These are phyloP conservation scores for Henckelia pumila DNA, from an alignment of 257 asterid genomes.

Conservation along the genomic window DNA sequence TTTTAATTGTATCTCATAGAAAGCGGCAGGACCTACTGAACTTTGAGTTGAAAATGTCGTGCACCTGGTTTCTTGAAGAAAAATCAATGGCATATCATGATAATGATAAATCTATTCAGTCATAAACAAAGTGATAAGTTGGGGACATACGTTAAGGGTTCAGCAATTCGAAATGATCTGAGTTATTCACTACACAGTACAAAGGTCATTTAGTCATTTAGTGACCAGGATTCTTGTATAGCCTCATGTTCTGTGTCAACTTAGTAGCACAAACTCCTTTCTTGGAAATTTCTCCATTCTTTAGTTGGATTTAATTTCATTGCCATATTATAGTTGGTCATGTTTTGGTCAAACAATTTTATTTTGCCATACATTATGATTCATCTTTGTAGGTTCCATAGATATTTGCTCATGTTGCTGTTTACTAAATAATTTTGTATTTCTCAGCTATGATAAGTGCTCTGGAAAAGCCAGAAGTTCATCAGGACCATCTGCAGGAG, in stretches of 20 bases:
- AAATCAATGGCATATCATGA: too few species aligned
- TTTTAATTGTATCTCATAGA: too few species aligned
- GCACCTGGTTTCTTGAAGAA: too few species aligned
- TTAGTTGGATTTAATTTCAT: not conserved
- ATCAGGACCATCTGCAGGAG: conserved; percentile 47
- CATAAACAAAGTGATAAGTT: too few species aligned
- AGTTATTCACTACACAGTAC: too few species aligned
- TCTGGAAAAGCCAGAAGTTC: conserved; percentile 47
- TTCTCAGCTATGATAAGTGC: conserved; percentile 67
- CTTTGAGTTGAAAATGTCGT: too few species aligned
- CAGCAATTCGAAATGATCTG: too few species aligned
- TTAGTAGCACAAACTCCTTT: not conserved
- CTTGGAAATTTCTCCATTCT: not conserved
- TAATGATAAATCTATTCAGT: too few species aligned
- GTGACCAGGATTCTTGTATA: too few species aligned
- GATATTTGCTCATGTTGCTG: conserved; percentile 6
- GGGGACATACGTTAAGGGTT: too few species aligned
- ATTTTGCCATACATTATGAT: conserved; percentile 1
- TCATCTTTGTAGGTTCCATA: conserved; percentile 7
- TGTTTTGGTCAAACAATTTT: not conserved
- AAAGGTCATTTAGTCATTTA: too few species aligned
- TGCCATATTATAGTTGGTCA: not conserved
- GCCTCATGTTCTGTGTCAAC: not conserved
- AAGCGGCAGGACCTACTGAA: too few species aligned
- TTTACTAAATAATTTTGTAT: conserved; percentile 22